Evolutionary conservation across 169 alveolate genomes (phyloP).

Genomic region (Eimeria tenella): DNA sequence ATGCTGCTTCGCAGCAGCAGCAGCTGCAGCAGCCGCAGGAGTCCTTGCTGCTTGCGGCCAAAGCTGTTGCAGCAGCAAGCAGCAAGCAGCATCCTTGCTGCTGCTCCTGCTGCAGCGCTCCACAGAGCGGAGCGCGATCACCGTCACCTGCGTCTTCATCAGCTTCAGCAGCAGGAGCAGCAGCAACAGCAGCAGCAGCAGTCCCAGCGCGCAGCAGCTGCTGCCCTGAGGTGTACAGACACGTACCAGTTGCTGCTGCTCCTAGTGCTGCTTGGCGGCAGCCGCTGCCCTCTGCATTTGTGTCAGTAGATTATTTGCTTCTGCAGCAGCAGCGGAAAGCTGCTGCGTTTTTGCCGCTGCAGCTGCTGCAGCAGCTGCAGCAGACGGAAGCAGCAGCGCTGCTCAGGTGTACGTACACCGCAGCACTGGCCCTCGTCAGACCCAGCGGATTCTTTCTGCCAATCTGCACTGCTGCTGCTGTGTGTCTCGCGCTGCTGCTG

Average conservation of each 20-base stretch:
- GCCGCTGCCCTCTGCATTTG: conserved; percentile 50
- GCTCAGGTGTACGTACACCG: conserved; percentile 23
- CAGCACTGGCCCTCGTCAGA: conserved; percentile 32
- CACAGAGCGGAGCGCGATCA: too few relatives aligned
- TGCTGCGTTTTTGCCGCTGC: conserved; percentile 1
- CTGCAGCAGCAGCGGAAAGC: background rate
- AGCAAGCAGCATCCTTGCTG: conserved; percentile 26
- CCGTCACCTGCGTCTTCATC: too few relatives aligned
- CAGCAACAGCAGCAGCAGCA: conserved; percentile 29
- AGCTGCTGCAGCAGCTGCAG: conserved; percentile 42
- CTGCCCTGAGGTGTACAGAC: conserved; percentile 28
- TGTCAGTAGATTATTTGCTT: background rate
- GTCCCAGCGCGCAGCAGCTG: background rate
- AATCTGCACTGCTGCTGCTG: conserved; percentile 6
- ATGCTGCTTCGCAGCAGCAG: conserved; percentile 1
- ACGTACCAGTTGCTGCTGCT: background rate
- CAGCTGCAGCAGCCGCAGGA: background rate
- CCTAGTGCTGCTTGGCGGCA: conserved; percentile 8
- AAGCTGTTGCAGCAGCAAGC: conserved; percentile 38
- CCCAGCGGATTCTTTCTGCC: background rate
- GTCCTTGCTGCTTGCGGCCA: background rate
- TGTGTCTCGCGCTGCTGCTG: conserved; percentile 47
- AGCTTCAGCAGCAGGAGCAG: background rate
- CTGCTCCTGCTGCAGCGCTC: conserved; percentile 25
- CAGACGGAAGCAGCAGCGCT: conserved; percentile 8